Percentiles rank a stretch among this genome's conserved stretches.
Conservation (phyloP, 2,329 filamentous ascomycete genomes). For the Ophiocordyceps unilateralis region DNA sequence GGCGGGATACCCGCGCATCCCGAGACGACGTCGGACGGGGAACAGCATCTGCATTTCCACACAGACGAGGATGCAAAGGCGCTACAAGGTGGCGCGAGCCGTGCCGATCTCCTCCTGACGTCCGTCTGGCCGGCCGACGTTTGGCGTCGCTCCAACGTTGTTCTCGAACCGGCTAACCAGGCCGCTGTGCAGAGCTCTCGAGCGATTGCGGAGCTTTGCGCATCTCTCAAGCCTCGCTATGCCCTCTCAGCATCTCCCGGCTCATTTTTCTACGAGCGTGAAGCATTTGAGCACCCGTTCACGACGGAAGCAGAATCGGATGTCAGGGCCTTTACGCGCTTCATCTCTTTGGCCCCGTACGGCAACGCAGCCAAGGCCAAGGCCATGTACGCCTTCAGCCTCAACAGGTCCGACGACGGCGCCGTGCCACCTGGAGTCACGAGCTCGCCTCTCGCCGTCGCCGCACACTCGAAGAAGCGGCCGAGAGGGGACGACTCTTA, state of each 20-base stretch:
- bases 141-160: constrained; percentile 47
- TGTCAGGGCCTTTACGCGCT: constrained; percentile 54
- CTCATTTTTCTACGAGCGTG: constrained; percentile 68
- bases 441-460: constrained; percentile 49
- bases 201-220: constrained; percentile 62
- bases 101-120: constrained; percentile 75
- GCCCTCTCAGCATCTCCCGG: constrained; percentile 58
- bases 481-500: constrained; percentile 27
- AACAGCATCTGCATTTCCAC: constrained; percentile 62
- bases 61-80: constrained; percentile 59
- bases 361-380: constrained; percentile 66
- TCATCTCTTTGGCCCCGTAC: constrained; percentile 72
- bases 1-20: constrained; percentile 44
- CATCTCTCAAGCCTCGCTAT: constrained; percentile 73
- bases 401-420: constrained; percentile 47
- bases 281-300: constrained; percentile 66
- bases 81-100: constrained; percentile 52
- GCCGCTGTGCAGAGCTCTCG: constrained; percentile 36
- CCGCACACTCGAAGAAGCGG: constrained; percentile 40
- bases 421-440: constrained; percentile 55
- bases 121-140: constrained; percentile 69
- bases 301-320: constrained; percentile 28
- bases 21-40: constrained; percentile 41
- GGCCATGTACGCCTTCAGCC: constrained; percentile 59
- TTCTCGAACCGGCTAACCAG: constrained; percentile 35